A percentile compares a stretch with the other conserved stretches of the same genome.
Evolutionary conservation across 495 filamentous ascomycete species (phyloP).

Genomic region (Xylaria flabelliformis): DNA sequence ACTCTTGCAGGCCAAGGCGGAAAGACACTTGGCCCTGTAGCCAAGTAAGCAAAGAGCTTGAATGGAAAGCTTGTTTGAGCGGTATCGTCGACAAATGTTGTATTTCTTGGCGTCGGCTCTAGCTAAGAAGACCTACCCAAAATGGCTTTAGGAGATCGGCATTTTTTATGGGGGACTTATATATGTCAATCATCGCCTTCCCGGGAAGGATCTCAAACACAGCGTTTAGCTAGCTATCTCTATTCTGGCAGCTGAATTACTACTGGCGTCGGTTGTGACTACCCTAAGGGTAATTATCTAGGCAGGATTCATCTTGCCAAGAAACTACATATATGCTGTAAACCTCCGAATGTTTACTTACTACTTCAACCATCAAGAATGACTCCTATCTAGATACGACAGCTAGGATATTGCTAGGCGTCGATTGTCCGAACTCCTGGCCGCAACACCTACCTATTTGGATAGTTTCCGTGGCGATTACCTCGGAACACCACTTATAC

Average conservation of each 20-base stretch:
- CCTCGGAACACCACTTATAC: not conserved
- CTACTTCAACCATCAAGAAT: not conserved
- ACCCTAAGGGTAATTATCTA: not conserved
- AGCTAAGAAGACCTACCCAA: slow-evolving; percentile 2
- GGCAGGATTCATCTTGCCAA: not conserved
- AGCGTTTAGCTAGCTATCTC: not conserved
- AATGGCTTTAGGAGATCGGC: slow-evolving; percentile 17
- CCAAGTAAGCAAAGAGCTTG: not conserved
- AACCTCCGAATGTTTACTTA: not conserved
- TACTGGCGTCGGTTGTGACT: not conserved
- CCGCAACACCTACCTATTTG: not conserved
- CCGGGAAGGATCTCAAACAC: slow-evolving; percentile 16
- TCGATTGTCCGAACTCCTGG: not conserved
- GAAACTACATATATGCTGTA: not conserved
- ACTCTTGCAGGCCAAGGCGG: not conserved
- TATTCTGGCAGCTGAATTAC: slow-evolving; percentile 8
- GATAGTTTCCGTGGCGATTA: not conserved
- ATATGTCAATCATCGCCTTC: slow-evolving; percentile 10
- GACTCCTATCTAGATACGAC: not conserved
- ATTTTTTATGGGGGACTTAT: slow-evolving; percentile 4
- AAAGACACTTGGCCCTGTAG: not conserved
- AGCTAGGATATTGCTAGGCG: not conserved
- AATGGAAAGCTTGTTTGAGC: slow-evolving; percentile 12
- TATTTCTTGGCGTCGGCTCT: not conserved
- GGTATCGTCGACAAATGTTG: not conserved